Conservation (phyloP, 441 rosid genomes). For the Mallotus japonicus region DNA sequence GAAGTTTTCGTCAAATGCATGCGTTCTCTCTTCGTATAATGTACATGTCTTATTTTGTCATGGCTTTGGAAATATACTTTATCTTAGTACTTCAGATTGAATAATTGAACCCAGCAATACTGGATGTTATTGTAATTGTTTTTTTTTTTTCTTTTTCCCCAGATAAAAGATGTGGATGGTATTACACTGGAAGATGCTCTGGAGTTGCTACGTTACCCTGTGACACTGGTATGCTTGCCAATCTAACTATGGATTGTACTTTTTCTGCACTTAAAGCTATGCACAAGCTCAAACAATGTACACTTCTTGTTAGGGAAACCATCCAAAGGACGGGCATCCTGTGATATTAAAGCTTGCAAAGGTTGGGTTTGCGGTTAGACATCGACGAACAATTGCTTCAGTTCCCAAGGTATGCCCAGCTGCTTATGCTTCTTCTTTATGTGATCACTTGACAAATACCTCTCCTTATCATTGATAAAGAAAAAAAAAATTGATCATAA, state of each 20-base stretch:
- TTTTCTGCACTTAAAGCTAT: constrained; percentile 11
- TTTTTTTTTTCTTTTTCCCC: constrained; percentile 22
- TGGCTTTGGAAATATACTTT: neutral
- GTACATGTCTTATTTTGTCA: neutral
- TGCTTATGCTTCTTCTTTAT: neutral
- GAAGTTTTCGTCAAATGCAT: neutral
- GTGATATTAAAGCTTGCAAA: constrained; percentile 63
- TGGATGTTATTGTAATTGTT: constrained; percentile 18
- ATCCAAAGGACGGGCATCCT: constrained; percentile 81
- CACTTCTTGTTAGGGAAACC: constrained; percentile 65
- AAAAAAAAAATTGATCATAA: neutral
- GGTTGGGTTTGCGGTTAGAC: constrained; percentile 63
- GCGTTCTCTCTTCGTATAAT: neutral
- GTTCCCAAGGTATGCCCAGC: constrained; percentile 72
- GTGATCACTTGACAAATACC: neutral
- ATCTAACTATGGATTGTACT: constrained; percentile 19
- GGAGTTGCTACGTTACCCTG: constrained; percentile 70
- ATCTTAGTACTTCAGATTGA: neutral
- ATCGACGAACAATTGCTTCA: constrained; percentile 75
- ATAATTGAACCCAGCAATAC: neutral
- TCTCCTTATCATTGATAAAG: neutral
- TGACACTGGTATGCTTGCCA: constrained; percentile 62
- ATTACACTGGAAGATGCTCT: constrained; percentile 75
- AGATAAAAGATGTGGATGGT: constrained; percentile 68
- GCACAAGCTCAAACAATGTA: constrained; percentile 13